Evolutionary conservation across 768 basidiomycete genomes (phyloP).

Genomic region (Pleurotus platypus): DNA sequence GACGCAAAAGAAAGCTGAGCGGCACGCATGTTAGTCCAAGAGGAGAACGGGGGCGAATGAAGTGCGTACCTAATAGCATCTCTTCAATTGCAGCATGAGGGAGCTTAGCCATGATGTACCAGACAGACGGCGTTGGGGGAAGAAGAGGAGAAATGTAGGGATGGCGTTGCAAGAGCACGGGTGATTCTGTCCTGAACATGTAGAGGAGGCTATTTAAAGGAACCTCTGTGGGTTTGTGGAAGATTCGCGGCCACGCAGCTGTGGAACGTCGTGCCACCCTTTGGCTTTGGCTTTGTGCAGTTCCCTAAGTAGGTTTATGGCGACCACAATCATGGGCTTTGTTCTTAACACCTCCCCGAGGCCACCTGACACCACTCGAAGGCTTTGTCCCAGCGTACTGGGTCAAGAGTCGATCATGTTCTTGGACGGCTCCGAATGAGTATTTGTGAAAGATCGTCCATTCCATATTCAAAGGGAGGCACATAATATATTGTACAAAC

Average conservation of each 20-base stretch:
- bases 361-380: no score
- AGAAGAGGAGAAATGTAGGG: no score
- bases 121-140: background rate
- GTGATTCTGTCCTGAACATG: no score
- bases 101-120: conserved; percentile 2
- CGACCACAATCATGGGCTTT: no score
- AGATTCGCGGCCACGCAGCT: no score
- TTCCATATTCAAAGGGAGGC: conserved; percentile 8
- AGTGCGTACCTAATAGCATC: background rate
- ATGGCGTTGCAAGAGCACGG: no score
- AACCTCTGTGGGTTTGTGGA: background rate
- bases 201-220: background rate
- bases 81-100: conserved; percentile 4
- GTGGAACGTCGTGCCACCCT: no score
- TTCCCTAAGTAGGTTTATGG: no score
- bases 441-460: background rate
- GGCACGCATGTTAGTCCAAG: background rate
- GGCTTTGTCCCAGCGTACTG: no score
- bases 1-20: conserved; percentile 2
- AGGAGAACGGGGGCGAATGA: background rate
- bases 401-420: background rate
- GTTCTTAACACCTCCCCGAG: no score
- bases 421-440: background rate
- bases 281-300: no score
- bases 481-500: conserved; percentile 7